Percentiles rank a stretch among this genome's conserved stretches.
Evolutionary conservation across 2,329 filamentous ascomycete genomes (phyloP).

Genomic region (Trichophyton benhamiae): DNA sequence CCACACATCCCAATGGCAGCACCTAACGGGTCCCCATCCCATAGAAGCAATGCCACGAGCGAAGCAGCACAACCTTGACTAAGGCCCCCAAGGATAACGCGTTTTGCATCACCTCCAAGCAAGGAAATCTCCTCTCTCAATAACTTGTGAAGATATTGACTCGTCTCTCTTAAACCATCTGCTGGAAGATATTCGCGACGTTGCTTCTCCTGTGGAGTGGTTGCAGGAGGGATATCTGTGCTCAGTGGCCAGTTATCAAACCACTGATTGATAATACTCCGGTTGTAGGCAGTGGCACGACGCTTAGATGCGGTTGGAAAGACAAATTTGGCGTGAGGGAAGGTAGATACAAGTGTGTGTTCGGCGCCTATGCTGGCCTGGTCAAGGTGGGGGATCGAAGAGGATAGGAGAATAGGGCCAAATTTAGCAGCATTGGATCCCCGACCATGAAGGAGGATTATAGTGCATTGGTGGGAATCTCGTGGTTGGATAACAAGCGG

Average conservation of each 20-base stretch:
- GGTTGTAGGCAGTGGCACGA: constrained; percentile 29
- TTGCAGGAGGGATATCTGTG: constrained; percentile 27
- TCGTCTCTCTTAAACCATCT: not conserved
- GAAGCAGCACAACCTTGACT: too few relatives aligned
- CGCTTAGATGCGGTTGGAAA: constrained; percentile 40
- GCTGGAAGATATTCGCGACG: not conserved
- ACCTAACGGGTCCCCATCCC: constrained; percentile 20
- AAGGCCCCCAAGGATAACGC: too few relatives aligned
- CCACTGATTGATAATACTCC: constrained; percentile 18
- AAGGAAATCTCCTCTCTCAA: not conserved
- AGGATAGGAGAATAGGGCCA: not conserved
- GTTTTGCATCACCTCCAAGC: constrained; percentile 17
- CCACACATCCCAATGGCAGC: constrained; percentile 40
- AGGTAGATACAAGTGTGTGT: constrained; percentile 8
- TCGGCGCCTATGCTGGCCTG: not conserved
- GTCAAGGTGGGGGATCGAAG: not conserved
- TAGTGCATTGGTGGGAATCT: too few relatives aligned
- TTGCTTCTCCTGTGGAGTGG: constrained; percentile 2
- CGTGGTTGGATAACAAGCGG: too few relatives aligned
- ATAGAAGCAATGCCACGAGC: too few relatives aligned
- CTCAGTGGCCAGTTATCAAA: constrained; percentile 37
- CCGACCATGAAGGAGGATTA: too few relatives aligned
- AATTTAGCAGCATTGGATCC: not conserved
- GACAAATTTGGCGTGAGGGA: constrained; percentile 33
- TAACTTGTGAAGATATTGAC: not conserved